These are phyloP conservation scores for Saxophila tyrrhenica DNA, from an alignment of 495 filamentous ascomycete genomes.

Conservation along the genomic window DNA sequence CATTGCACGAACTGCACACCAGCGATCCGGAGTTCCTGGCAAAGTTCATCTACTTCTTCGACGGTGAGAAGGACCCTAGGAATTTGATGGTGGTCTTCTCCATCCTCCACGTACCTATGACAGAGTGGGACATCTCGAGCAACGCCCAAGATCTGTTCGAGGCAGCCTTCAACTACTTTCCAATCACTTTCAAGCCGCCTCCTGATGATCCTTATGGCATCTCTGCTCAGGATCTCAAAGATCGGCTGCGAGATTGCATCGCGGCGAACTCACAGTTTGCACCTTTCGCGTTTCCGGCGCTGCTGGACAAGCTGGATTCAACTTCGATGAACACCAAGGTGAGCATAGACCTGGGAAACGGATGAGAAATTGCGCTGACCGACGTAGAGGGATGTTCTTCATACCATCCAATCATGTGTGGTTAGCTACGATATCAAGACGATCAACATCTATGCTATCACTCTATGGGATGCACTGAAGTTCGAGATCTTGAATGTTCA, in stretches of 20 bases:
- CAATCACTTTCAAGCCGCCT: conserved; percentile 64
- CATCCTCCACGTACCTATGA: conserved; percentile 56
- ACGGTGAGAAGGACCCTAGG: conserved; percentile 65
- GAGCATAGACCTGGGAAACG: too few relatives aligned
- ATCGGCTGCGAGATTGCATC: conserved; percentile 58
- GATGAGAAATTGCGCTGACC: too few relatives aligned
- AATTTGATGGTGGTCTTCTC: conserved; percentile 74
- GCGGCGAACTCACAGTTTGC: conserved; percentile 57
- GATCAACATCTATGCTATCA: conserved; percentile 56
- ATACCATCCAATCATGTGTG: conserved; percentile 52
- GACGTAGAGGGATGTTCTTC: conserved; percentile 55
- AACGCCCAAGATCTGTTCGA: conserved; percentile 57
- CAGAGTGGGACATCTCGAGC: conserved; percentile 57
- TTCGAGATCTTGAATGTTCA: conserved; percentile 67
- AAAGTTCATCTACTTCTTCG: conserved; percentile 55
- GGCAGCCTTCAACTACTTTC: conserved; percentile 67
- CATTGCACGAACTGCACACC: conserved; percentile 25
- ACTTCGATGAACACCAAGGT: conserved; percentile 65
- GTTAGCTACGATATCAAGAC: conserved; percentile 48
- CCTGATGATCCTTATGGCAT: conserved; percentile 67
- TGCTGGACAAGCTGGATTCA: conserved; percentile 67
- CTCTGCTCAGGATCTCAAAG: conserved; percentile 61
- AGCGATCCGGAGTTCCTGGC: conserved; percentile 40
- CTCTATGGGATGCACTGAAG: conserved; percentile 63
- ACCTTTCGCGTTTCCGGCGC: conserved; percentile 54